A percentile compares a stretch with the other conserved stretches of the same genome.
Conservation (phyloP, 306 rosid species). For the Urtica urens region DNA sequence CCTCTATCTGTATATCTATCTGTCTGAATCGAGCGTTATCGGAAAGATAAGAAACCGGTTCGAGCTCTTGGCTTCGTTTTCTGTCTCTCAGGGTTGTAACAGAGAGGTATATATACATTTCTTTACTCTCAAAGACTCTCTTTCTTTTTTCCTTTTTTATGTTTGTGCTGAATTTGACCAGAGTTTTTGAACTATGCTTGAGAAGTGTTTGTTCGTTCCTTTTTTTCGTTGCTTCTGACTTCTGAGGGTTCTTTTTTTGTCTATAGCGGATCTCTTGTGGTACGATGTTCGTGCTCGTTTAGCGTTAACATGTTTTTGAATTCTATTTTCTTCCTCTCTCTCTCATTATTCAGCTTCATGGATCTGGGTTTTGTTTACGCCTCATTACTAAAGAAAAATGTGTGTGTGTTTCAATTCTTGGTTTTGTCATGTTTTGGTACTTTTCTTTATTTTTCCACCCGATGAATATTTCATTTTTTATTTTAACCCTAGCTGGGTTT, state of each 20-base stretch:
- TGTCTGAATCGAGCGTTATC: too few relatives aligned
- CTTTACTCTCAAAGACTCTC: background rate
- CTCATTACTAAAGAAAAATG: too few relatives aligned
- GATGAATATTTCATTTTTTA: background rate
- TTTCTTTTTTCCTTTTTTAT: background rate
- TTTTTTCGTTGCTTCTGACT: background rate
- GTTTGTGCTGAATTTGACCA: background rate
- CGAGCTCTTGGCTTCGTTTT: background rate
- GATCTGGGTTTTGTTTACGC: slow-evolving; percentile 16
- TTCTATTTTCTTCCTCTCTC: background rate
- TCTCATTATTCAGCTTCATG: background rate
- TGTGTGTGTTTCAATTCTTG: too few relatives aligned
- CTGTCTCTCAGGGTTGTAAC: background rate
- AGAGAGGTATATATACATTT: background rate
- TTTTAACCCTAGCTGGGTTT: background rate
- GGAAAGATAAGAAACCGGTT: too few relatives aligned
- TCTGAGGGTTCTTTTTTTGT: background rate
- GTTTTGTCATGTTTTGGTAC: too few relatives aligned
- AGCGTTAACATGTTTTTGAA: background rate
- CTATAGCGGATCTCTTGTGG: background rate
- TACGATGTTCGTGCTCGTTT: slow-evolving; percentile 1
- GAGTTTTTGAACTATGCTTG: too few relatives aligned
- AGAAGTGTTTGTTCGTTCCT: background rate
- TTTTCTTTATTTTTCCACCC: too few relatives aligned
- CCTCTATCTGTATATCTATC: too few relatives aligned